Percentiles rank a stretch among this genome's conserved stretches.
Evolutionary conservation across 768 basidiomycete genomes (phyloP).

Genomic region (Suillus subluteus): DNA sequence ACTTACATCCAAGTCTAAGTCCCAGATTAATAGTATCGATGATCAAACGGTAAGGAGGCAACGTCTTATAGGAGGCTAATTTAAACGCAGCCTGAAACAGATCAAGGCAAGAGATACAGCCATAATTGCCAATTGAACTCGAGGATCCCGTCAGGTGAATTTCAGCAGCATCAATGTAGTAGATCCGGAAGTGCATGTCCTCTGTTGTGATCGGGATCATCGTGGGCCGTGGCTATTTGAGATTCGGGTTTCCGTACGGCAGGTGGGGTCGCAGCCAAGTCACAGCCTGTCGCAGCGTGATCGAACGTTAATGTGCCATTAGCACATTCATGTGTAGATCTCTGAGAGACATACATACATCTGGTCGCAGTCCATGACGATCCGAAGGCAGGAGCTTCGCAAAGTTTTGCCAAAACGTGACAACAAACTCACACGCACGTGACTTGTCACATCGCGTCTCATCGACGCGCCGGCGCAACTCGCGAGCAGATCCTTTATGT

Average conservation of each 20-base stretch:
- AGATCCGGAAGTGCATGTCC: neutral
- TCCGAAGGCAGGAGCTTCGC: neutral
- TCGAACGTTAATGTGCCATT: neutral
- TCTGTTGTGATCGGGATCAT: neutral
- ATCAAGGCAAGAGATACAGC: neutral
- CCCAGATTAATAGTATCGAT: neutral
- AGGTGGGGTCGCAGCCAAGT: neutral
- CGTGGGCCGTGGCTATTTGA: neutral
- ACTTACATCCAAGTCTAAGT: neutral
- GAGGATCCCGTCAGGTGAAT: neutral
- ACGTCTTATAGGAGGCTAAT: neutral
- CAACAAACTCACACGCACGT: slow-evolving; percentile 24
- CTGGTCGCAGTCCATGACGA: neutral
- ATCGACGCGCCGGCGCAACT: slow-evolving; percentile 27
- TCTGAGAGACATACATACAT: neutral
- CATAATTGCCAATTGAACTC: neutral
- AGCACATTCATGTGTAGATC: neutral
- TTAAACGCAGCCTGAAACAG: neutral
- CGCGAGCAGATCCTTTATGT: slow-evolving; percentile 4
- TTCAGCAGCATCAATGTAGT: neutral
- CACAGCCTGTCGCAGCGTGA: neutral
- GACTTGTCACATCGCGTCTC: slow-evolving; percentile 33
- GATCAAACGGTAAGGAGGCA: neutral
- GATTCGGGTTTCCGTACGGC: neutral
- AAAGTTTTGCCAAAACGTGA: neutral